Base-by-base conservation (phyloP, 192 early-diverging fungal species). In the Linnemannia hyalina region DNA sequence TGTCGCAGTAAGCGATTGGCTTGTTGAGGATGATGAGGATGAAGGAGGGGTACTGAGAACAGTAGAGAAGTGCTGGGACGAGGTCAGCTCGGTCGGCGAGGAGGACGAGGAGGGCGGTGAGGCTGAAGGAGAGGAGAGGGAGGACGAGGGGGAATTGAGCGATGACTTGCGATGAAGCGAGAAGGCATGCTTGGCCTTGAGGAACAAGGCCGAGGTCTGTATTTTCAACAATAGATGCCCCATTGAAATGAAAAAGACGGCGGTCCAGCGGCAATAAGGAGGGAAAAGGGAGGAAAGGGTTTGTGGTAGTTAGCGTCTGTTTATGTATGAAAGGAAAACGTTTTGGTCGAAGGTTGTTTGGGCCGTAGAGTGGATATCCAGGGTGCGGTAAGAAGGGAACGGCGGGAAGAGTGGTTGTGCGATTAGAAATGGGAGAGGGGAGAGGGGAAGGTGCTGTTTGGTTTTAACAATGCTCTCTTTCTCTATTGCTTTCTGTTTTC, bases 161-260 rank as follows among this genome's bases (percentile, higher is more conserved):
- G 55, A 73, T 2, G 75, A 77, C 63, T 86, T 86, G 68, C 79
- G 78, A 52, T 86, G 84, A 18, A 81, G 80, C 42, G 80, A 81
- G 47, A 86, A 70, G n/a, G 84, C 84, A 36, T 81, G 54, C 72
- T 86, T 86, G 44, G 84, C 84, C 65, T 86, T 86, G 23, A 86
- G 80, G 63, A 86, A 75, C 57, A 86, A 57, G 46, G 79, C 75
- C 46, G 84, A 86, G 6, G 79, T 86, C 80, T 86, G 78, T 55
- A 86, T 81, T 74, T 86, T 80, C n/a, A 86, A 63, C 40, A 76
- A 42, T 7, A 81, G 69, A 55, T 80, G 73, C 13, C 78, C 83
- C 83, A 85, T 85, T 57, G 71, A 6, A 13, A 32, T 13, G 11
- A 32, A 22, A 20, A 22, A 3, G 49, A 52, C 49, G 18, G 16